Evolutionary conservation across 2,329 filamentous ascomycete species (phyloP).

Genomic region (Scleromitrula shiraiana): DNA sequence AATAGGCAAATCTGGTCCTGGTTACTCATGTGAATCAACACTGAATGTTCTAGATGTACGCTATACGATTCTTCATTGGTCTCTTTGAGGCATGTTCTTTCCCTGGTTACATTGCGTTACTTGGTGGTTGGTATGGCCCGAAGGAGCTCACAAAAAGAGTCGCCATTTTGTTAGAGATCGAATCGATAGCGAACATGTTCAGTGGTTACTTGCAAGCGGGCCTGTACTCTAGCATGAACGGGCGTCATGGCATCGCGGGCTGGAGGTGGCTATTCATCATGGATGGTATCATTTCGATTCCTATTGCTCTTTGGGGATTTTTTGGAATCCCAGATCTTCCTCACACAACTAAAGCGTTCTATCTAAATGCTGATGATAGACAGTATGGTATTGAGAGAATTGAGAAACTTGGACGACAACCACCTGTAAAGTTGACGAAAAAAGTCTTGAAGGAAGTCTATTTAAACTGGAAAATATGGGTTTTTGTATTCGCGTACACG

Average conservation of each 20-base stretch:
- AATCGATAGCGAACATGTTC: conserved; percentile 33
- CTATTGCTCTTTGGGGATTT: conserved; percentile 1
- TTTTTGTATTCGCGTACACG: background rate
- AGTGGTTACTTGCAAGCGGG: conserved; percentile 36
- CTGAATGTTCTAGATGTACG: conserved; percentile 30
- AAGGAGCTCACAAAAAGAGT: conserved; percentile 35
- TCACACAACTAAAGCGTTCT: background rate
- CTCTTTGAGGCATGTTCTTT: conserved; percentile 34
- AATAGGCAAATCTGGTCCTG: background rate
- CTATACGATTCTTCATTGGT: conserved; percentile 18
- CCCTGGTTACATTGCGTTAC: conserved; percentile 32
- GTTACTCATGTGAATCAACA: no score
- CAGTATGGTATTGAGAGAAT: background rate
- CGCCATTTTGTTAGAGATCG: conserved; percentile 33
- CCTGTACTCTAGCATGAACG: conserved; percentile 33
- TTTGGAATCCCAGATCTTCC: background rate
- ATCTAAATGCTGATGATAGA: background rate
- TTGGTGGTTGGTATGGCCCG: conserved; percentile 38
- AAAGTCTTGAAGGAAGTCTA: background rate
- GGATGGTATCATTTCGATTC: conserved; percentile 26
- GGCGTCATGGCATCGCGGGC: conserved; percentile 30
- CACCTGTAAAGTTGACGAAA: background rate
- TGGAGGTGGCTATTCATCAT: conserved; percentile 40
- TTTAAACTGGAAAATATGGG: background rate
- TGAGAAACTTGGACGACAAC: background rate